phyloP scores from a whole-genome alignment of 2,329 filamentous ascomycete species.

The Fusarium circinatum region DNA sequence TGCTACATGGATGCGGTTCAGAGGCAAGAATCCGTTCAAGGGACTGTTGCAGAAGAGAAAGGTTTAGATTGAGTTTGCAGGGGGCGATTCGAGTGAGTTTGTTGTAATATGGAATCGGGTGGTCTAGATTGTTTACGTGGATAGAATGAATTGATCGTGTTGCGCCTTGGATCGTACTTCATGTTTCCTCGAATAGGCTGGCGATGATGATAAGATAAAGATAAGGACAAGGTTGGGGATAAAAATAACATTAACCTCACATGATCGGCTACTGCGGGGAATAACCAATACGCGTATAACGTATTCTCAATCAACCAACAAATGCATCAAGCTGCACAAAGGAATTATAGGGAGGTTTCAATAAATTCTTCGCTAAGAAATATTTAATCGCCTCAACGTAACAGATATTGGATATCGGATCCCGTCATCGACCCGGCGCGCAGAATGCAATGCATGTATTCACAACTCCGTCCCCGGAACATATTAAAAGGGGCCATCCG shows the following conservation, averaged over 20 bases:
- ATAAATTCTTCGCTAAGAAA: rapidly evolving
- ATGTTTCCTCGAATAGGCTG: rapidly evolving
- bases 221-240: background rate
- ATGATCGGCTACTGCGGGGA: background rate
- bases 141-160: background rate
- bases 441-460: background rate
- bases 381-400: rapidly evolving
- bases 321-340: background rate
- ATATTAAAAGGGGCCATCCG: constrained; percentile 11
- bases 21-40: constrained; percentile 52
- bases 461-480: background rate
- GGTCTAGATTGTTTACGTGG: background rate
- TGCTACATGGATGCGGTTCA: constrained; percentile 53
- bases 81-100: rapidly evolving
- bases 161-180: rapidly evolving
- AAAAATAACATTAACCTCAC: background rate
- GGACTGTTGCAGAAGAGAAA: constrained; percentile 43
- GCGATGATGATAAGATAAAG: background rate
- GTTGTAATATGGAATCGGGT: background rate
- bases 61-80: background rate
- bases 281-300: background rate
- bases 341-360: rapidly evolving
- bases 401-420: rapidly evolving
- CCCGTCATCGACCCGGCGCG: rapidly evolving
- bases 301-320: background rate